Conservation (phyloP, 2,329 filamentous ascomycete species). For the Aspergillus chevalieri region DNA sequence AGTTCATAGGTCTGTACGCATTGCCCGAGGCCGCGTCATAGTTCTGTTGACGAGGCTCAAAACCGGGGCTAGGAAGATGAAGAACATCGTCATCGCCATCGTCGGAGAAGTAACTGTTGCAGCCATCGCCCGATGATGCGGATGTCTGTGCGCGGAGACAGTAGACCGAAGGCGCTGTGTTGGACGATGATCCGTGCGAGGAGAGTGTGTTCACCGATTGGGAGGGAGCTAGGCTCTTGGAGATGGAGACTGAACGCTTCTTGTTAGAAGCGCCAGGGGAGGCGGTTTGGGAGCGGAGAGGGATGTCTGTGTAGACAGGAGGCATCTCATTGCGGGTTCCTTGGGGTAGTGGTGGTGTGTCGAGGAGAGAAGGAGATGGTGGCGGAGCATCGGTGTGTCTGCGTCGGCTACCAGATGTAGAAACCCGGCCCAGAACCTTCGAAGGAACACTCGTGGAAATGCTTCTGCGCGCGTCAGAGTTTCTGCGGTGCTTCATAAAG, state of each 20-base stretch:
- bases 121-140: constrained; percentile 14
- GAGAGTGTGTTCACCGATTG: constrained; percentile 9
- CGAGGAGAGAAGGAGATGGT: constrained; percentile 26
- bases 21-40: constrained; percentile 19
- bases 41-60: constrained; percentile 24
- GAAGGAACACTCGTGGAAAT: constrained; percentile 23
- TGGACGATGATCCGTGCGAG: constrained; percentile 4
- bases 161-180: constrained; percentile 21
- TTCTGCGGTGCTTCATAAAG: constrained; percentile 21
- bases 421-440: constrained; percentile 14
- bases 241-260: neutral
- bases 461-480: constrained; percentile 23
- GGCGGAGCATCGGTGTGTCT: constrained; percentile 37
- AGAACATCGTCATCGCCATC: constrained; percentile 31
- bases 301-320: constrained; percentile 24
- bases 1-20: constrained; percentile 27
- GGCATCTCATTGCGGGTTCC: neutral
- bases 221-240: constrained; percentile 7
- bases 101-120: constrained; percentile 10
- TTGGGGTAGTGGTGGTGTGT: constrained; percentile 11
- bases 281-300: constrained; percentile 10
- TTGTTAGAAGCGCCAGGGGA: neutral
- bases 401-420: constrained; percentile 20
- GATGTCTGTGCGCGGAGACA: constrained; percentile 30
- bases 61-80: constrained; percentile 24